Percentiles rank a stretch among this genome's conserved stretches.
Conservation (phyloP, 202 grass and related monocot genomes). For the Brachypodium distachyon region DNA sequence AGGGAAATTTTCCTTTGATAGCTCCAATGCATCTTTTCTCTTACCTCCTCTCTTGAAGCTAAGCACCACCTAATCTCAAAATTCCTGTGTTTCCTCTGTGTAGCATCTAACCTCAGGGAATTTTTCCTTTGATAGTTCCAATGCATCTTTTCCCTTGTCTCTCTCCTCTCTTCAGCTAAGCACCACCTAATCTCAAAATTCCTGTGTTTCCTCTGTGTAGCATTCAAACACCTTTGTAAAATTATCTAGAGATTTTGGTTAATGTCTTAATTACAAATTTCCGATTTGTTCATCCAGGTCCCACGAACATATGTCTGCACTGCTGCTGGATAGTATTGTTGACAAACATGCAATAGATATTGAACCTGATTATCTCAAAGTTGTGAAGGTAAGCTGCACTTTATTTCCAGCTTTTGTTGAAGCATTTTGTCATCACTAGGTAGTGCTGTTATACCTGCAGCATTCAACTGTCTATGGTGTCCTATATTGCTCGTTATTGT, state of each 20-base stretch:
- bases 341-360: slow-evolving; percentile 90
- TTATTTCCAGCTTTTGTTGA: slow-evolving; percentile 3
- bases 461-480: background rate
- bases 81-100: too few relatives aligned
- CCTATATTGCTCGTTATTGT: background rate
- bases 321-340: slow-evolving; percentile 74
- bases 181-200: too few relatives aligned
- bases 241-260: background rate
- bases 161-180: too few relatives aligned
- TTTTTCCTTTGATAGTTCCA: too few relatives aligned
- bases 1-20: too few relatives aligned
- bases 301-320: slow-evolving; percentile 79
- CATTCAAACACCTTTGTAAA: too few relatives aligned
- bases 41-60: too few relatives aligned
- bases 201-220: too few relatives aligned
- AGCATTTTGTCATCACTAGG: background rate
- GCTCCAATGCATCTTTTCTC: too few relatives aligned
- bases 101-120: too few relatives aligned
- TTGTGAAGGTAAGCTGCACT: slow-evolving; percentile 55
- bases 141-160: too few relatives aligned
- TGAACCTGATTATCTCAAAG: slow-evolving; percentile 58
- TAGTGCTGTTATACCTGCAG: background rate
- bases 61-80: too few relatives aligned
- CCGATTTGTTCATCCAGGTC: slow-evolving; percentile 46
- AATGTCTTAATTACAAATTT: background rate